Evolutionary conservation across 2,329 filamentous ascomycete genomes (phyloP), one percentile per base, ranked within the genome.

Genomic region (Arachnomyces sp.): DNA sequence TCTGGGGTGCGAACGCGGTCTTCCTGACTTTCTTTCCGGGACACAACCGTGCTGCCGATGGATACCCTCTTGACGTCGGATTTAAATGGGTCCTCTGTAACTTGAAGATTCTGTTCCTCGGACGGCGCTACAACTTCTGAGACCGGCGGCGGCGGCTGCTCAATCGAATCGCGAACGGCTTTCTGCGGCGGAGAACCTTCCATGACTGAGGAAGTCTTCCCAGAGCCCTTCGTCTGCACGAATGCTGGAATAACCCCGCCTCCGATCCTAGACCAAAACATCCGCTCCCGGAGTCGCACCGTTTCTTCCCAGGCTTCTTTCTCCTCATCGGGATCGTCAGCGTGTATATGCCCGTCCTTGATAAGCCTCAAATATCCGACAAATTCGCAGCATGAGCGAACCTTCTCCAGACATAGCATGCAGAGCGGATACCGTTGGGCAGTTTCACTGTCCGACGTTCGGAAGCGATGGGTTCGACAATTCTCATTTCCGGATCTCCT

Each of bases 211-310:
- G 55, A 31, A 55, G 9, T 25, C 51, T 33, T 57, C 51, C 49
- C 61, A 28, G 41, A 16, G 18, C 47, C 44, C n/a, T 45, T 52
- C 18, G 44, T 34, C 9, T 48, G 51, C 17, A 68, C 48, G 37
- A 69, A 68, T 9, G 75, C 70, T 1, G 90, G 92, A 9, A 96
- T 68, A 2, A 98, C 87, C 11, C 92, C 92, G 18, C 89, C 92
- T 17, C 90, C 90, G 38, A 98, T 79, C 40, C 92, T 78, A 37
- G 86, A 80, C 92, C 92, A 98, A 60, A 98, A 98, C 84, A 98
- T 95, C 52, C 90, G 82, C 61, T 98, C 92, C 37, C 92, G 75
- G 35, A 96, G 65, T 21, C 84, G 78, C 8, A 95, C 84, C 42
- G 87, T 87, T 67, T 98, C 92, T 58, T 96, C 90, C 92, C 92